Base-by-base conservation (phyloP, 202 grass and related monocot species). In the Setaria italica region DNA sequence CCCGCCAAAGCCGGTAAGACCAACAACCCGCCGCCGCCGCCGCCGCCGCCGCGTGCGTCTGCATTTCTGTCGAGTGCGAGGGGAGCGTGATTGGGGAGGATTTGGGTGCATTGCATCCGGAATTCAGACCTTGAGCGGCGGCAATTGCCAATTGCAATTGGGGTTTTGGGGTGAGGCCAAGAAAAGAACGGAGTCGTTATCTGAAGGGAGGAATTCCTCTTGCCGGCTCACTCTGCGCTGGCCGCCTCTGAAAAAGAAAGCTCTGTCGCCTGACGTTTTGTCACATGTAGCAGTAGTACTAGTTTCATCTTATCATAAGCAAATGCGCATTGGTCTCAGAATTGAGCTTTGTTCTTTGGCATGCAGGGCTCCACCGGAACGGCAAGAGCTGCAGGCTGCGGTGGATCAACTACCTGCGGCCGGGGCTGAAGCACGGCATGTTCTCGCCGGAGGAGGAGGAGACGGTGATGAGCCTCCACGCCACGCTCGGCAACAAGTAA, bases 331-430 rank as follows among this genome's bases (percentile, higher is more conserved):
- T 90, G 65, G 49, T 47, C 67, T 72, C 0, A 1, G 13, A 72
- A 47, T 3, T 53, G 70, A 35, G 37, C 17, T 9, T 5, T 30
- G 0, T 21, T 13, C 33, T 14, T 19, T 39, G 29, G 50, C 11
- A 4, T n/a, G 68, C 88, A 94, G 92, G 92, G 11, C 84, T 94
- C 56, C 81, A 89, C 3, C 80, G 92, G 82, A 94, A 91, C 80
- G 89, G 92, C 57, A 94, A 94, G 89, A 94, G 92, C 87, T 94
- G 92, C 84, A 82, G 92, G 69, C 83, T 92, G 69, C 70, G 92
- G 65, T 94, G 92, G 92, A 86, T 94, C 87, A 91, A 94, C 87
- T 94, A 94, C 81, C 88, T 91, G 47, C 82, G 89, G 21, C 89
- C 92, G 60, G 87, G 92, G 35, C 82, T 94, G 80, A 94, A 92